Base-by-base conservation (phyloP, 1,284 basidiomycete species). In the Sanguinoderma infundibulare region DNA sequence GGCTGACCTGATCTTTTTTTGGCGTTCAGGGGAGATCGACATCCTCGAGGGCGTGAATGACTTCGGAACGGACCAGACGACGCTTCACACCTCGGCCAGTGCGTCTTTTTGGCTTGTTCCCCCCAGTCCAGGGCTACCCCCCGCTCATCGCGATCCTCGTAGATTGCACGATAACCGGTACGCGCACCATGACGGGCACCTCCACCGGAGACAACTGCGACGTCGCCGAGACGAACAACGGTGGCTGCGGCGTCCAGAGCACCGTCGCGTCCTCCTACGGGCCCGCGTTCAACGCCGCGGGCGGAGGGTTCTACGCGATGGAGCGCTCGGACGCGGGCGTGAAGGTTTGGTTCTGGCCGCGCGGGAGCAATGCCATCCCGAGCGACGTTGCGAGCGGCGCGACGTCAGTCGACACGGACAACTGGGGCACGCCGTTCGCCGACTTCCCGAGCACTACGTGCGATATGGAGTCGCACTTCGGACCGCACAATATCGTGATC, bases 41-140 rank as follows among this genome's bases (percentile, higher is more conserved):
- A 87, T 91, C 28, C 55, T 91, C 14, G 90, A 91, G 72, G 89
- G 85, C 12, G 84, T 90, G 36, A 90, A 90, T 67, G 80, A 83
- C 67, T 73, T 79, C 66, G 72, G 73, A 0, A 79, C 84, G 15
- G 85, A 92, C 69, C 77, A 79, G 53, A 79, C 81, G 2, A 87
- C 87, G 9, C 74, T 93, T 8, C 91, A 93, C 71, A 90, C 89
- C 1, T 77, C 74, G 56, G 51, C 80, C 17, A 79, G 81, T 79
- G 54, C 44, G 68, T 59, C 42, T n/a, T 15, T n/a, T n/a, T n/a
- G n/a, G n/a, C n/a, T n/a, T 32, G n/a, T 10, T 7, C 20, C 4
- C 12, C 8, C 8, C 14, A 4, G 32, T 14, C 44, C 51, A 24
- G 30, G 14, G 28, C 17, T 9, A 3, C 15, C 44, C 10, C 39